Percentiles rank a stretch among this genome's conserved stretches.
Evolutionary conservation across 2,329 filamentous ascomycete genomes (phyloP).

Genomic region (Gaeumannomyces tritici): DNA sequence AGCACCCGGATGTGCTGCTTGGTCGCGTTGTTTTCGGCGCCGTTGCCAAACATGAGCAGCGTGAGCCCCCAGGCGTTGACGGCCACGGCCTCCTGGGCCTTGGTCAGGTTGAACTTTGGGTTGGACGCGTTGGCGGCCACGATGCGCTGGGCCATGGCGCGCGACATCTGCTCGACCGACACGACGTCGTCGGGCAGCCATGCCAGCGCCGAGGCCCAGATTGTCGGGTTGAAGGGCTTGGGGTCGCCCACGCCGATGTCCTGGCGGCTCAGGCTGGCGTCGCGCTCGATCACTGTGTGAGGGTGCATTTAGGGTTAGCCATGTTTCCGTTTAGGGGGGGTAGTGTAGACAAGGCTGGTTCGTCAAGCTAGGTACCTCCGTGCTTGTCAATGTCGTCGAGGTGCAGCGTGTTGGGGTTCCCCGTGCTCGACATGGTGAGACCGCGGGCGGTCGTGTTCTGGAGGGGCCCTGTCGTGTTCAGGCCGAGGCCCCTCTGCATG

Average conservation of each 20-base stretch:
- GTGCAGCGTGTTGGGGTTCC: slow-evolving; percentile 25
- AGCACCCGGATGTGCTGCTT: not conserved
- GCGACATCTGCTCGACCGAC: not conserved
- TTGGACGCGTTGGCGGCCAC: not conserved
- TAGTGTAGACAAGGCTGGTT: too few relatives aligned
- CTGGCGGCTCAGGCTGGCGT: slow-evolving; percentile 3
- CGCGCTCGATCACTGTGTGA: slow-evolving; percentile 5
- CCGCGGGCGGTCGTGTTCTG: slow-evolving; percentile 32
- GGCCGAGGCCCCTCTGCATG: slow-evolving; percentile 30
- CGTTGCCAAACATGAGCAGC: not conserved
- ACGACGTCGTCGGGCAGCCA: slow-evolving; percentile 21
- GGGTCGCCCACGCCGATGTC: not conserved
- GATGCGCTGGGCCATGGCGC: not conserved
- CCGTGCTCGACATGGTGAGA: slow-evolving; percentile 26
- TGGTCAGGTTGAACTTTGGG: not conserved
- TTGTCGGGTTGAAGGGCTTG: not conserved
- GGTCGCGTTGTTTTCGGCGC: not conserved
- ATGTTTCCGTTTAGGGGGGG: too few relatives aligned
- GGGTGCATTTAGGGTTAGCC: too few relatives aligned
- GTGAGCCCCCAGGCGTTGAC: not conserved
- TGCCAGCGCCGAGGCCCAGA: not conserved
- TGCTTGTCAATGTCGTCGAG: slow-evolving; percentile 1
- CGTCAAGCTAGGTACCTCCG: not conserved
- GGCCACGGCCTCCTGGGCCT: not conserved
- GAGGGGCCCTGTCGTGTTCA: slow-evolving; percentile 25